Conservation (phyloP, 805 yeast species). For the Barnettozyma sucrosica region DNA sequence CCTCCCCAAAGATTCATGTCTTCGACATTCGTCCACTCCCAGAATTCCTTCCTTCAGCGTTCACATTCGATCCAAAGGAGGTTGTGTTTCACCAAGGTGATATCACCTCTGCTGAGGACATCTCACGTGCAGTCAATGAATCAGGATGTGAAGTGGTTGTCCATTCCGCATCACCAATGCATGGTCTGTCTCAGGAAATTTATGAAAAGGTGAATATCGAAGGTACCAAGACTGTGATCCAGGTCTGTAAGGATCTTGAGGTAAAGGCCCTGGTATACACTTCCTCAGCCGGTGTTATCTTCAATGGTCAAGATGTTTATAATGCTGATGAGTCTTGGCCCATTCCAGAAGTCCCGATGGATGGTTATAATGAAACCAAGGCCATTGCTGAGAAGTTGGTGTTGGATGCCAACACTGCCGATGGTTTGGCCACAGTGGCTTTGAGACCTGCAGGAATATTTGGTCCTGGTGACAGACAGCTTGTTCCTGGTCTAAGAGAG, state of each 20-base stretch:
- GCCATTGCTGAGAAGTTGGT: slow-evolving; percentile 86
- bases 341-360: slow-evolving; percentile 88
- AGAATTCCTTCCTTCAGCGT: slow-evolving; percentile 58
- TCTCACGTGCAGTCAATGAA: slow-evolving; percentile 51
- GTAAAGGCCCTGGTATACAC: slow-evolving; percentile 80
- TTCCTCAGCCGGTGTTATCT: slow-evolving; percentile 95
- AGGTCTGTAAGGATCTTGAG: slow-evolving; percentile 47
- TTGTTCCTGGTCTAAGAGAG: slow-evolving; percentile 85
- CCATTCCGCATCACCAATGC: slow-evolving; percentile 96
- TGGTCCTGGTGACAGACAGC: slow-evolving; percentile 97
- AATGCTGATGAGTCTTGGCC: slow-evolving; percentile 96
- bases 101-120: slow-evolving; percentile 67
- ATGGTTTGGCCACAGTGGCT: slow-evolving; percentile 69
- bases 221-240: slow-evolving; percentile 75
- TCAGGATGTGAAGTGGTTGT: slow-evolving; percentile 72
- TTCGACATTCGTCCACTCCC: slow-evolving; percentile 91
- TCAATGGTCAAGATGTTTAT: slow-evolving; percentile 87
- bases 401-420: slow-evolving; percentile 58
- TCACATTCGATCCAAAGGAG: slow-evolving; percentile 59
- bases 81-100: slow-evolving; percentile 75
- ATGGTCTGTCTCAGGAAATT: slow-evolving; percentile 74
- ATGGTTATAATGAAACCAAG: slow-evolving; percentile 92
- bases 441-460: slow-evolving; percentile 96
- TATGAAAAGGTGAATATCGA: slow-evolving; percentile 86
- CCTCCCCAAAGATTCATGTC: slow-evolving; percentile 72